Conservation (phyloP, 148 eudicot genomes). For the Heliosperma pusillum region DNA sequence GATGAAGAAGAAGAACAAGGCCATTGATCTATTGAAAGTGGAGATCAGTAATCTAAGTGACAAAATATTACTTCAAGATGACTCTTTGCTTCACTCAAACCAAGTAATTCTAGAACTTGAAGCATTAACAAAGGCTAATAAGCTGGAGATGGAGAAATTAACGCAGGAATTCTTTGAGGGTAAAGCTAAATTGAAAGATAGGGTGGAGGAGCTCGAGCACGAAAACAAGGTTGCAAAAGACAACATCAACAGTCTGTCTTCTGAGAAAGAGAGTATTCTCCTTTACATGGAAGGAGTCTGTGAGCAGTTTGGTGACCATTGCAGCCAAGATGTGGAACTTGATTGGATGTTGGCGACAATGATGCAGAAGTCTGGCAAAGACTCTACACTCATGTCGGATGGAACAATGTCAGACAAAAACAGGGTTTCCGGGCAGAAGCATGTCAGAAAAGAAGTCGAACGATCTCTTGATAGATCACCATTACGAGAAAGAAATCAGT, state of each 20-base stretch:
- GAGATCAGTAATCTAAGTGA: conserved; percentile 23
- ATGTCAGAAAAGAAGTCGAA: conserved; percentile 27
- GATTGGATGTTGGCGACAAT: conserved; percentile 36
- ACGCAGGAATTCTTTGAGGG: conserved; percentile 28
- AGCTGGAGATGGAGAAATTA: conserved; percentile 32
- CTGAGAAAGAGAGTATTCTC: conserved; percentile 43
- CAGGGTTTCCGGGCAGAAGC: conserved; percentile 4
- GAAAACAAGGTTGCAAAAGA: conserved; percentile 29
- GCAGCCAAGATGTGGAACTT: conserved; percentile 41
- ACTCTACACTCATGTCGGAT: conserved; percentile 8
- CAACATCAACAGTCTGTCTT: conserved; percentile 30
- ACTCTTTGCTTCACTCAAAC: conserved; percentile 31
- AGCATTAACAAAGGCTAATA: conserved; percentile 34
- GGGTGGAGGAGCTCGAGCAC: conserved; percentile 36
- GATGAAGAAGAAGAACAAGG: conserved; percentile 35
- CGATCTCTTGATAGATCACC: conserved; percentile 40
- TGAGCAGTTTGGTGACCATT: conserved; percentile 31
- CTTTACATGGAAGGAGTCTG: conserved; percentile 33
- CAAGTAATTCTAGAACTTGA: conserved; percentile 34
- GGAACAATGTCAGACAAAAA: background rate
- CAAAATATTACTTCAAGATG: conserved; percentile 28
- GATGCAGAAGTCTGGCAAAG: conserved; percentile 26
- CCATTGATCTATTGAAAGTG: conserved; percentile 25
- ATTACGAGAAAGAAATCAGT: conserved; percentile 40
- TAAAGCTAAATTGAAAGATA: conserved; percentile 22